A percentile compares a stretch with the other conserved stretches of the same genome.
phyloP scores from a whole-genome alignment of 2,329 filamentous ascomycete genomes.

The Mycosphaerella sp. region DNA sequence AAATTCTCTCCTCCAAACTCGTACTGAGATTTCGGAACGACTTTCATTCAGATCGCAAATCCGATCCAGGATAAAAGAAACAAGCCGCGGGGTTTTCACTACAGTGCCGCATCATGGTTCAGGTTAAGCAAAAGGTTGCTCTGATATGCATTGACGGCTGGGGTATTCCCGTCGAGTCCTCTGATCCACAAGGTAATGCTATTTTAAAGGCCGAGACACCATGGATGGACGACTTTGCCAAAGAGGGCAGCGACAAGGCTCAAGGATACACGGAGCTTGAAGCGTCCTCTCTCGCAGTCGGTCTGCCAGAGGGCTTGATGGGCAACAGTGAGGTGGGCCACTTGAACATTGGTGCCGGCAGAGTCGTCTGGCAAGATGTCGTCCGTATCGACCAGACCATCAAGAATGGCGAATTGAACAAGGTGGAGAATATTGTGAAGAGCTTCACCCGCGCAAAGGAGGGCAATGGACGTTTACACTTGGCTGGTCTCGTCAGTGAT shows the following conservation, averaged over 20 bases:
- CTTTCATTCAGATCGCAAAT: neutral
- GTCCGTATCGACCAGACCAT: slow-evolving; percentile 92
- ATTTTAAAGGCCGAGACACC: slow-evolving; percentile 91
- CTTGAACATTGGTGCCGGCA: slow-evolving; percentile 94
- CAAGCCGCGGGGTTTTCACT: slow-evolving; percentile 2
- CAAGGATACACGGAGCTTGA: slow-evolving; percentile 90
- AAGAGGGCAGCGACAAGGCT: slow-evolving; percentile 60
- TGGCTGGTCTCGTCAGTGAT: slow-evolving; percentile 87
- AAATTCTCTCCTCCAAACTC: neutral
- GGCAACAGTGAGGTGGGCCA: slow-evolving; percentile 98
- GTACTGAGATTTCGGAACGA: neutral
- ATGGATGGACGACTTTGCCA: slow-evolving; percentile 80
- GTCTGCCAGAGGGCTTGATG: slow-evolving; percentile 94
- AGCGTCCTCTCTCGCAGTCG: slow-evolving; percentile 90
- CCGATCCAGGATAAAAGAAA: neutral
- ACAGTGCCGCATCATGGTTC: slow-evolving; percentile 46
- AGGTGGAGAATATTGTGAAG: slow-evolving; percentile 69
- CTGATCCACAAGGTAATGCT: slow-evolving; percentile 74
- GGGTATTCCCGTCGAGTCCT: slow-evolving; percentile 77
- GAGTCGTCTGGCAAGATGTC: slow-evolving; percentile 89
- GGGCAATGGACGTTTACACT: slow-evolving; percentile 85
- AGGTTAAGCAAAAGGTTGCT: slow-evolving; percentile 63
- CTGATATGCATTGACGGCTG: slow-evolving; percentile 98
- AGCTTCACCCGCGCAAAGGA: slow-evolving; percentile 74
- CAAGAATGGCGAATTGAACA: slow-evolving; percentile 73